Percentiles rank a stretch among this genome's conserved stretches.
Evolutionary conservation across 768 basidiomycete genomes (phyloP).

Genomic region (Mycena chlorophos): DNA sequence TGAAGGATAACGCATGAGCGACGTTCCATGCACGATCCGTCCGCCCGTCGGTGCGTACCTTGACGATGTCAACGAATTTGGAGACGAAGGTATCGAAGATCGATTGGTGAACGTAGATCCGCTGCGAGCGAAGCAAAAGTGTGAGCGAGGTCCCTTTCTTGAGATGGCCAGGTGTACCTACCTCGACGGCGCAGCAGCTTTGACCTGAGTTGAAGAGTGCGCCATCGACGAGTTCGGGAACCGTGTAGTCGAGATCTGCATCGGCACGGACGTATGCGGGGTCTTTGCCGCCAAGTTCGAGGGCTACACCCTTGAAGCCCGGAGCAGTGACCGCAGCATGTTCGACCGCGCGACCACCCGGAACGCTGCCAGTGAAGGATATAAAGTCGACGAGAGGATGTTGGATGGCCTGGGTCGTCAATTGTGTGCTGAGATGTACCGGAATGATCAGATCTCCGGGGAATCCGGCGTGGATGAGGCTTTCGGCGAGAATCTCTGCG

Average conservation of each 20-base stretch:
- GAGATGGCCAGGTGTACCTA: slow-evolving; percentile 34
- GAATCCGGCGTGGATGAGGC: slow-evolving; percentile 70
- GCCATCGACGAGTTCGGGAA: slow-evolving; percentile 87
- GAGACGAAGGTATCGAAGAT: slow-evolving; percentile 80
- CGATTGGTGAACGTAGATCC: slow-evolving; percentile 90
- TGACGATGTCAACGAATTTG: slow-evolving; percentile 69
- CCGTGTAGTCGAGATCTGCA: slow-evolving; percentile 81
- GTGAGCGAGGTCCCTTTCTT: not conserved
- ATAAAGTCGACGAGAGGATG: slow-evolving; percentile 77
- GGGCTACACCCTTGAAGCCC: slow-evolving; percentile 83
- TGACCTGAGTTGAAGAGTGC: slow-evolving; percentile 98
- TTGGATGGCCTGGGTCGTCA: slow-evolving; percentile 60
- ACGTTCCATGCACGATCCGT: not conserved
- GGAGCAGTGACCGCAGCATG: slow-evolving; percentile 61
- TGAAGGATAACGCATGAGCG: not conserved
- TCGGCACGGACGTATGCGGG: slow-evolving; percentile 93
- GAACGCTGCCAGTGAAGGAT: slow-evolving; percentile 86
- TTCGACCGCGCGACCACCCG: slow-evolving; percentile 72
- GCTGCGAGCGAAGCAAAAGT: slow-evolving; percentile 45
- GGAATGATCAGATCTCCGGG: slow-evolving; percentile 75
- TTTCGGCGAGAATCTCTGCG: slow-evolving; percentile 48
- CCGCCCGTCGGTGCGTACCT: too few relatives aligned
- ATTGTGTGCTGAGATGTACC: slow-evolving; percentile 65
- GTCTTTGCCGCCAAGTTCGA: slow-evolving; percentile 98
- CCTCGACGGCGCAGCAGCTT: slow-evolving; percentile 93